Evolutionary conservation across 2,329 filamentous ascomycete species (phyloP).

Genomic region (Pestalotiopsis sp.): DNA sequence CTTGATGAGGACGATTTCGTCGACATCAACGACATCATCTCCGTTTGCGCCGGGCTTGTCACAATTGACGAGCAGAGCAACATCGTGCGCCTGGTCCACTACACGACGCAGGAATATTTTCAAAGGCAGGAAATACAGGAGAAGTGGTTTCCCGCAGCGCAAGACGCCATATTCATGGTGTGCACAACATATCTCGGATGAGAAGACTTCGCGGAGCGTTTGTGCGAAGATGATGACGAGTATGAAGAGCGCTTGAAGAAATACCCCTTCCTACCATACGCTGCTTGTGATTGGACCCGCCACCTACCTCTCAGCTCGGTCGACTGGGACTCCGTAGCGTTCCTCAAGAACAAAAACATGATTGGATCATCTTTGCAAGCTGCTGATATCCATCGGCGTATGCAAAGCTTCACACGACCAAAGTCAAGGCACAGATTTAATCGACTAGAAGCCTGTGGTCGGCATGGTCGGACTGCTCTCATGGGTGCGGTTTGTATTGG

Average conservation of each 20-base stretch:
- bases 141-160: slow-evolving; percentile 30
- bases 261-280: slow-evolving; percentile 14
- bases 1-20: slow-evolving; percentile 34
- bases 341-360: neutral
- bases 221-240: too few relatives aligned
- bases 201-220: neutral
- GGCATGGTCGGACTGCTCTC: too few relatives aligned
- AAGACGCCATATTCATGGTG: slow-evolving; percentile 25
- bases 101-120: slow-evolving; percentile 45
- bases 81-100: slow-evolving; percentile 42
- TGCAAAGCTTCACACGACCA: too few relatives aligned
- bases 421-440: too few relatives aligned
- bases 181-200: slow-evolving; percentile 39
- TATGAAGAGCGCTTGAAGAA: slow-evolving; percentile 3
- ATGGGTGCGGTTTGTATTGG: too few relatives aligned
- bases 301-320: neutral
- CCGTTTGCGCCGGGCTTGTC: slow-evolving; percentile 41
- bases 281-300: slow-evolving; percentile 15
- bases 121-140: slow-evolving; percentile 20
- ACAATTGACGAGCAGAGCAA: slow-evolving; percentile 36
- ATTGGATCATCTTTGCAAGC: slow-evolving; percentile 2
- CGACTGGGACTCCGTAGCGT: neutral
- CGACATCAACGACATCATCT: slow-evolving; percentile 31
- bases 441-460: too few relatives aligned
- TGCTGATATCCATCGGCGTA: too few relatives aligned